A percentile compares a stretch with the other conserved stretches of the same genome.
These are phyloP conservation scores for Lichina pygmaea DNA, from an alignment of 495 filamentous ascomycete species.

Conservation along the genomic window DNA sequence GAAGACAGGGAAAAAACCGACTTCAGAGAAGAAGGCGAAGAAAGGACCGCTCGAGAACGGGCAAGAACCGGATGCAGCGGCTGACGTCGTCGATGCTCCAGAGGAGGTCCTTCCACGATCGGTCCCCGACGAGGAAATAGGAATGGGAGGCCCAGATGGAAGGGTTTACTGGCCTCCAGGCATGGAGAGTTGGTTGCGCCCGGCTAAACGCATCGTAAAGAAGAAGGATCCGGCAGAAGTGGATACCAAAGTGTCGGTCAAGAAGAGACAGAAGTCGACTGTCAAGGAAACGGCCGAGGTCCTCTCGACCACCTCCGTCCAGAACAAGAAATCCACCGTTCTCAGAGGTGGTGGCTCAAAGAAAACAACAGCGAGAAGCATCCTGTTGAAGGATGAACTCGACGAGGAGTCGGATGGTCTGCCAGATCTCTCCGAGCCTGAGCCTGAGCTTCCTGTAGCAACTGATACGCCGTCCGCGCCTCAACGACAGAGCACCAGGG, in stretches of 20 bases:
- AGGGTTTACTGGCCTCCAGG: conserved; percentile 81
- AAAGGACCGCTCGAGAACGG: conserved; percentile 3
- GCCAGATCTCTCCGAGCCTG: neutral
- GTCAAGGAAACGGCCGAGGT: neutral
- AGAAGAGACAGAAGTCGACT: neutral
- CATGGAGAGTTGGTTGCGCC: conserved; percentile 75
- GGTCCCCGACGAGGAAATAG: conserved; percentile 42
- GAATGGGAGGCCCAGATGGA: conserved; percentile 69
- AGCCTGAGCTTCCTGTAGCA: neutral
- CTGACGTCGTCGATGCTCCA: conserved; percentile 19
- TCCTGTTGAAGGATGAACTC: neutral
- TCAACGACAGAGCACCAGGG: neutral
- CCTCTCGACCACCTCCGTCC: neutral
- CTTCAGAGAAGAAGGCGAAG: conserved; percentile 18
- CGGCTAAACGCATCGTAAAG: conserved; percentile 40
- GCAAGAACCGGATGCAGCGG: conserved; percentile 13
- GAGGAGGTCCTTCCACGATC: conserved; percentile 16
- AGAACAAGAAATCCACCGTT: neutral
- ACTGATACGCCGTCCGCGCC: neutral
- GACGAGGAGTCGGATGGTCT: neutral
- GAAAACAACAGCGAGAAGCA: neutral
- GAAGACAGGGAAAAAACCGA: conserved; percentile 13
- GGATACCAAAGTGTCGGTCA: conserved; percentile 4
- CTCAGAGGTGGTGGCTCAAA: too few species aligned
- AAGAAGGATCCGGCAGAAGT: conserved; percentile 16